Evolutionary conservation across 2,329 filamentous ascomycete genomes (phyloP).

Genomic region (Exophiala viscosa): DNA sequence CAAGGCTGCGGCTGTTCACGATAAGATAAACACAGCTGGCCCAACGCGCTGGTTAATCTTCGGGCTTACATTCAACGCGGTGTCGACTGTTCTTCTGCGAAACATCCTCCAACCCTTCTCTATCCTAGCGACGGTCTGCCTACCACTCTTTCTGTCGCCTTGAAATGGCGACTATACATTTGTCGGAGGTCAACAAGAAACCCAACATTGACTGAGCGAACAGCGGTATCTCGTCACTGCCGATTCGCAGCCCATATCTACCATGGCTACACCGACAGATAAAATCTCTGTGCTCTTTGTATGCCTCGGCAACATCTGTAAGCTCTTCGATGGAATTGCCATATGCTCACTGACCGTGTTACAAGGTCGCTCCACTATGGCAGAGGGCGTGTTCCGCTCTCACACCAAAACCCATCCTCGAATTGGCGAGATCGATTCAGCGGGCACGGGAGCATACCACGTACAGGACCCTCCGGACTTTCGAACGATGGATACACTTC

Average conservation of each 20-base stretch:
- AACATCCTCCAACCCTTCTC: too few species aligned
- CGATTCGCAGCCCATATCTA: background rate
- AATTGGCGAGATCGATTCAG: slow-evolving; percentile 74
- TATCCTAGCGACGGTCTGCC: too few species aligned
- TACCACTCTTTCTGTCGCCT: too few species aligned
- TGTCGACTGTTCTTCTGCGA: too few species aligned
- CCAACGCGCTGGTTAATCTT: too few species aligned
- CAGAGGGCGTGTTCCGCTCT: slow-evolving; percentile 84
- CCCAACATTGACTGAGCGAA: too few species aligned
- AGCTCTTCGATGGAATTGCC: slow-evolving; percentile 11
- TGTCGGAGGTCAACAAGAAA: too few species aligned
- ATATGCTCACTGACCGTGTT: background rate
- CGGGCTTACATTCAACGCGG: too few species aligned
- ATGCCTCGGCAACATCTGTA: slow-evolving; percentile 94
- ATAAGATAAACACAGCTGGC: too few species aligned
- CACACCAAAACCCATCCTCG: slow-evolving; percentile 50
- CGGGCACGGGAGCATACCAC: slow-evolving; percentile 88
- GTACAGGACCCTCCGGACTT: slow-evolving; percentile 70
- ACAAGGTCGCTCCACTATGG: slow-evolving; percentile 77
- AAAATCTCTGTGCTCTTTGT: slow-evolving; percentile 79
- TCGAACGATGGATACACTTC: slow-evolving; percentile 76
- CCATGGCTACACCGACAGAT: background rate
- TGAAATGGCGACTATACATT: too few species aligned
- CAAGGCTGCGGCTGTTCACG: too few species aligned
- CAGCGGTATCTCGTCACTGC: background rate